Evolutionary conservation across 441 rosid species (phyloP).

Genomic region (Gossypium davidsonii): DNA sequence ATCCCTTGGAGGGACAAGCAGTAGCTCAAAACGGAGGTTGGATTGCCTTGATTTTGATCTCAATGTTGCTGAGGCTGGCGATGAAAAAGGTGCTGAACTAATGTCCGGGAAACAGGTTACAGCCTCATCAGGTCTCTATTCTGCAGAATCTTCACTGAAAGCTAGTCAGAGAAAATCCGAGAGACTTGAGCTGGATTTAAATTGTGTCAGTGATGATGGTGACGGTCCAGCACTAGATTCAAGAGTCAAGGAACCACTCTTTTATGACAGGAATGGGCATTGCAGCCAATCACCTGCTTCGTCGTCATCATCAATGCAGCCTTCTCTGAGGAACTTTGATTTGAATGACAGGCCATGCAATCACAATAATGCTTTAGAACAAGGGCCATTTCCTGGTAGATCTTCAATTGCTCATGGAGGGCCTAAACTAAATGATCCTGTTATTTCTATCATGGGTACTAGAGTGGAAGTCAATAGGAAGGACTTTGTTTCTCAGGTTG

Average conservation of each 20-base stretch:
- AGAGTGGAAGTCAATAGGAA: constrained; percentile 56
- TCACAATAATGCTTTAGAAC: constrained; percentile 49
- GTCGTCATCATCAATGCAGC: constrained; percentile 69
- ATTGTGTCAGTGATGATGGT: constrained; percentile 58
- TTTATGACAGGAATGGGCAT: constrained; percentile 47
- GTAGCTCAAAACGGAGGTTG: constrained; percentile 40
- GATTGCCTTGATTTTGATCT: constrained; percentile 71
- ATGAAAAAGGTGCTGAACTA: constrained; percentile 49
- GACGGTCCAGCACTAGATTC: constrained; percentile 45
- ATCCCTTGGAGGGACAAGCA: constrained; percentile 34
- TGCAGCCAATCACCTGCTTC: constrained; percentile 71
- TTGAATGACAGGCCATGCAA: constrained; percentile 75
- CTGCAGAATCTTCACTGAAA: constrained; percentile 62
- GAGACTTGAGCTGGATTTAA: constrained; percentile 74
- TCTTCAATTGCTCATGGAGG: constrained; percentile 36
- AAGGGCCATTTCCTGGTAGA: constrained; percentile 30
- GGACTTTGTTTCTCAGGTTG: constrained; percentile 38
- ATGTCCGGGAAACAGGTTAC: constrained; percentile 43
- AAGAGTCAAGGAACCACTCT: constrained; percentile 47
- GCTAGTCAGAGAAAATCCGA: constrained; percentile 55
- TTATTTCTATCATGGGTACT: constrained; percentile 69
- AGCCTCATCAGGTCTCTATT: constrained; percentile 44
- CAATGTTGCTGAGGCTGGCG: constrained; percentile 72
- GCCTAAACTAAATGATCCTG: constrained; percentile 49
- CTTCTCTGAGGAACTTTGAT: constrained; percentile 67